Evolutionary conservation across 2,329 filamentous ascomycete species (phyloP), one percentile per base, ranked within the genome.

Genomic region (Geoglossum cookeanum): DNA sequence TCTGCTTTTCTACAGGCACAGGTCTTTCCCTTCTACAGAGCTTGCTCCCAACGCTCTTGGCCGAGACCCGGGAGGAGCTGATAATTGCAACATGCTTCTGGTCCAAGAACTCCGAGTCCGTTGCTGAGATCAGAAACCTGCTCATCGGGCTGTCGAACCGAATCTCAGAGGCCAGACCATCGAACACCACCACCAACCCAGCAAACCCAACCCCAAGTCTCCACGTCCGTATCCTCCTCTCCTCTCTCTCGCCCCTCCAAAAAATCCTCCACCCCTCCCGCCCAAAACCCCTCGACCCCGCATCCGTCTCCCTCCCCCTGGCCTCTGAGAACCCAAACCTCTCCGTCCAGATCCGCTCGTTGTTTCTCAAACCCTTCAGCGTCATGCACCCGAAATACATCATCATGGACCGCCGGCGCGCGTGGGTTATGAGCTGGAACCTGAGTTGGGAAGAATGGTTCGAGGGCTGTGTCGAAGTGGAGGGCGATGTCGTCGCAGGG

Each of bases 321-420:
- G 3, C 39, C 39, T 13, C 15, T n/a, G n/a, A n/a, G n/a, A n/a
- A n/a, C 39, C 39, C 39, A 0, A 79, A 79, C 2, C 75, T 94
- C 17, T 78, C 89, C 56, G 65, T 94, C 37, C 72, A 75, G 0
- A 78, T 89, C 58, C 90, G 88, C 71, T 87, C 81, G 60, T 73
- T 91, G 6, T 94, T 94, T 68, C 80, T 91, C 60, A 72, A 82
- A 1, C 87, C 87, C 0, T 81, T 92, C 59, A 87, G 85, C 64
- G 83, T 94, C n/a, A 85, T 92, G 80, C 87, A 94, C 65, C 84
- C 87, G 0, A 94, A 94, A 64, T 91, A 87, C 62, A 74, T 91
- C 42, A 74, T 92, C 13, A 68, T 91, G 0, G 87, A 94, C 66
- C 76, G 83, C 0, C 67, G 72, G 35, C 74, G 70, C 1, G 84